Evolutionary conservation across 352 stramenopile genomes (phyloP), one percentile per base, ranked within the genome.

Genomic region (Pythium brassicae): DNA sequence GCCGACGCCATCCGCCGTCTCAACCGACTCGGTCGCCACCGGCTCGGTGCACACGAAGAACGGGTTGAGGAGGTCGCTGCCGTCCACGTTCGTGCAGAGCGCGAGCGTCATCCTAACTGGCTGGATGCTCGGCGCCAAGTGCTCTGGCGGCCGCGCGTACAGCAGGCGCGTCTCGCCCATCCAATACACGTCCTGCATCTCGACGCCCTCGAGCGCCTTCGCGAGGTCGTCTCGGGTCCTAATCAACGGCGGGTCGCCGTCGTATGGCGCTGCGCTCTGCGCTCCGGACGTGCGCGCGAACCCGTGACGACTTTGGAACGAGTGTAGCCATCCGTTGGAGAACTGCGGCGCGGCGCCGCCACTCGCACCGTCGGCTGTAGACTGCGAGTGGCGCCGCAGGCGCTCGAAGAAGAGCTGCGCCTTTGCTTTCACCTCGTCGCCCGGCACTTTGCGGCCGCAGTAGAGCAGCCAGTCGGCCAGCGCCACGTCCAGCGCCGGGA

Each of bases 281-380:
- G n/a, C n/a, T n/a, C n/a, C n/a, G n/a, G n/a, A n/a, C 14, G 62
- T 67, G 34, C 67, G 66, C 29, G 76, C 78, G 53, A 91, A 91
- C 1, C 81, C 79, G 50, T 92, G 79, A 43, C 83, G 69, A 4
- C 70, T 75, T 68, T 91, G 83, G 53, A 92, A 94, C 29, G 80
- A 91, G 55, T 89, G 82, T 69, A 94, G 74, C 83, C 83, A 94
- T 1, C 83, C 83, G 59, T 94, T 94, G n/a, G 81, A 94, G 56
- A 94, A 94, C 62, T 89, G 78, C 35, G 81, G 83, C 44, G 75
- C n/a, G n/a, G n/a, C n/a, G n/a, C n/a, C n/a, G n/a, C n/a, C n/a
- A n/a, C n/a, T n/a, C n/a, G n/a, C n/a, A n/a, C n/a, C n/a, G n/a
- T n/a, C n/a, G n/a, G n/a, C n/a, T n/a, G n/a, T n/a, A n/a, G n/a